phyloP scores from a whole-genome alignment of 1,284 basidiomycete species.

The Irpex lacteus region DNA sequence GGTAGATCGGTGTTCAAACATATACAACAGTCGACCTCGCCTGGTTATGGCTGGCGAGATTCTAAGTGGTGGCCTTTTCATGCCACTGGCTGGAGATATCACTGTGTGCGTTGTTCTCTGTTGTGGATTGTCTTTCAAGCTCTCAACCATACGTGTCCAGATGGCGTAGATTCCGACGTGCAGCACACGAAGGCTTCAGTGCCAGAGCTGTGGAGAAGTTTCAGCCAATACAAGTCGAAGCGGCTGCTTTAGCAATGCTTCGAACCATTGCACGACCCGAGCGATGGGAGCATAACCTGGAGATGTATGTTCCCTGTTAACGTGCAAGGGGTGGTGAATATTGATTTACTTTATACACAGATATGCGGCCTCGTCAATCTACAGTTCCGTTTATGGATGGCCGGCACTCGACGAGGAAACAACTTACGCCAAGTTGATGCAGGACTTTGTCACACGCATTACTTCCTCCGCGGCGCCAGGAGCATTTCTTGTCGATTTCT shows the following conservation, averaged over 20 bases:
- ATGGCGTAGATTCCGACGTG: not conserved
- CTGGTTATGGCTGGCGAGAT: conserved; percentile 55
- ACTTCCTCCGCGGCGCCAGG: not conserved
- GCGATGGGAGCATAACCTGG: not conserved
- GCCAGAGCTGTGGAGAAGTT: not conserved
- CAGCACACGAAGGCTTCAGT: not conserved
- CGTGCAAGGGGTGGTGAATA: no score
- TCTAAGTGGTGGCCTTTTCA: not conserved
- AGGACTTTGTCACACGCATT: not conserved
- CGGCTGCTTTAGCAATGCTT: not conserved
- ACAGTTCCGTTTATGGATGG: not conserved
- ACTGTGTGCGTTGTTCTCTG: not conserved
- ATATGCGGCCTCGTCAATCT: not conserved
- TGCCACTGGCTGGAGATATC: not conserved
- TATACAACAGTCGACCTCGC: conserved; percentile 62
- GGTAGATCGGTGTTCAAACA: conserved; percentile 37
- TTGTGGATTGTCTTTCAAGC: not conserved
- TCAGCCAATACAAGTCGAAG: not conserved
- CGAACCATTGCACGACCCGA: not conserved
- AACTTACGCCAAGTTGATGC: not conserved
- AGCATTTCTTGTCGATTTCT: not conserved
- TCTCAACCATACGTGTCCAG: not conserved
- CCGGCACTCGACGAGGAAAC: not conserved
- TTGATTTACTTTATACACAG: not conserved
- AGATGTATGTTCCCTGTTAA: not conserved